phyloP scores from a whole-genome alignment of 2,329 filamentous ascomycete species.

The Colletotrichum caudatum region DNA sequence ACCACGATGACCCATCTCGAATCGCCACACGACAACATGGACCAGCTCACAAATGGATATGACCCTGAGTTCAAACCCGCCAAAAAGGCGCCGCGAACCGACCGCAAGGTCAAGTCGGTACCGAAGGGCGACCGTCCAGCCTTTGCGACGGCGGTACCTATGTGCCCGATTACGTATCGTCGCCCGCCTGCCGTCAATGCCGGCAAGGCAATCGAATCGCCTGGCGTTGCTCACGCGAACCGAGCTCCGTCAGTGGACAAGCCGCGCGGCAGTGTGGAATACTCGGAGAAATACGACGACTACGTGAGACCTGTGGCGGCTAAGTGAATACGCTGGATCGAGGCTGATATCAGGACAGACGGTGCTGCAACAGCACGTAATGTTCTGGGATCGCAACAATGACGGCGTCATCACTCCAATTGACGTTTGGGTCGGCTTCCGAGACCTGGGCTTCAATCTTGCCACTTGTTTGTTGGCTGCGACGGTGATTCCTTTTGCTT shows the following conservation, averaged over 20 bases:
- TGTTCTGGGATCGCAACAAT: slow-evolving; percentile 55
- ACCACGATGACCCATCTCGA: not conserved
- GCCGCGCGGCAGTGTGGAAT: slow-evolving; percentile 12
- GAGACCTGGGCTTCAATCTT: slow-evolving; percentile 52
- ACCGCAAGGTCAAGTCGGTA: not conserved
- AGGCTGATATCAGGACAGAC: slow-evolving; percentile 40
- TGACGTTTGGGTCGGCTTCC: slow-evolving; percentile 54
- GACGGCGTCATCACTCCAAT: slow-evolving; percentile 53
- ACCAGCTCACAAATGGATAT: not conserved
- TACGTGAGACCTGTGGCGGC: slow-evolving; percentile 6
- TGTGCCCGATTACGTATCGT: slow-evolving; percentile 19
- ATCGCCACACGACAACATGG: not conserved
- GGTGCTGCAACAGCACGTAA: slow-evolving; percentile 53
- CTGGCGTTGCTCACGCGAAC: slow-evolving; percentile 30
- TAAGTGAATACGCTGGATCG: not conserved
- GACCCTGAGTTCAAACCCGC: not conserved
- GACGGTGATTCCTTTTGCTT: slow-evolving; percentile 54
- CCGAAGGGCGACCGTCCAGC: not conserved
- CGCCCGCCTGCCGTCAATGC: slow-evolving; percentile 16
- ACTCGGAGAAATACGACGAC: slow-evolving; percentile 9
- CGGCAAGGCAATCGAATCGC: slow-evolving; percentile 11
- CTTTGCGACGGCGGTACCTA: slow-evolving; percentile 26
- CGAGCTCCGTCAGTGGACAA: slow-evolving; percentile 14
- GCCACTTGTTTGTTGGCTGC: slow-evolving; percentile 51
- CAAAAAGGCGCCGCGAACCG: not conserved